A percentile compares a stretch with the other conserved stretches of the same genome.
Evolutionary conservation across 1,284 basidiomycete species (phyloP).

Genomic region (Gomphus bonarii): DNA sequence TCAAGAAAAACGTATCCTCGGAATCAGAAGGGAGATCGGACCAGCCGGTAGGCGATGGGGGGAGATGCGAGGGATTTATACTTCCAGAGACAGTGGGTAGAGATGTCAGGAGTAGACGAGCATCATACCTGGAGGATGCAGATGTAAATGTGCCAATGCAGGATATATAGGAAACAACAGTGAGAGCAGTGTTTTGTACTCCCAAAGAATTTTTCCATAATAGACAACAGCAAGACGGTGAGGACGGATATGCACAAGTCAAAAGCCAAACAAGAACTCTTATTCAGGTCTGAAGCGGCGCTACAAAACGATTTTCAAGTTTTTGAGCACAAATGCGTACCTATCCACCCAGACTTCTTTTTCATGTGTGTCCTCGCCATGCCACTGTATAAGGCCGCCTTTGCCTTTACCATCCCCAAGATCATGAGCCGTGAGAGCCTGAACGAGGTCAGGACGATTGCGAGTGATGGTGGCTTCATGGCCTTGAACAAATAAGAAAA

Average conservation of each 20-base stretch:
- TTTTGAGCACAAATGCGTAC: constrained; percentile 31
- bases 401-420: constrained; percentile 12
- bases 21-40: constrained; percentile 73
- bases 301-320: background rate
- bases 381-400: constrained; percentile 10
- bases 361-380: background rate
- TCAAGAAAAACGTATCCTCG: constrained; percentile 74
- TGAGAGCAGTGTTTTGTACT: constrained; percentile 11
- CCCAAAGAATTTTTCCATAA: background rate
- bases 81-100: constrained; percentile 23
- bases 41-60: constrained; percentile 54
- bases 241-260: background rate
- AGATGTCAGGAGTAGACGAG: constrained; percentile 57
- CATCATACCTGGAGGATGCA: constrained; percentile 55
- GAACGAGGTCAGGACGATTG: constrained; percentile 32
- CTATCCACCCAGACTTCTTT: constrained; percentile 46
- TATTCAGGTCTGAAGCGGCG: background rate
- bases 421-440: constrained; percentile 22
- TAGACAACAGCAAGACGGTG: background rate
- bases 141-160: background rate
- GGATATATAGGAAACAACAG: constrained; percentile 13
- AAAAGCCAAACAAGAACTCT: background rate
- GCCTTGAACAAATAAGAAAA: constrained; percentile 45
- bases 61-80: constrained; percentile 13
- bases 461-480: constrained; percentile 56